Conservation (phyloP, 2,329 filamentous ascomycete species). For the Didymella lethalis region DNA sequence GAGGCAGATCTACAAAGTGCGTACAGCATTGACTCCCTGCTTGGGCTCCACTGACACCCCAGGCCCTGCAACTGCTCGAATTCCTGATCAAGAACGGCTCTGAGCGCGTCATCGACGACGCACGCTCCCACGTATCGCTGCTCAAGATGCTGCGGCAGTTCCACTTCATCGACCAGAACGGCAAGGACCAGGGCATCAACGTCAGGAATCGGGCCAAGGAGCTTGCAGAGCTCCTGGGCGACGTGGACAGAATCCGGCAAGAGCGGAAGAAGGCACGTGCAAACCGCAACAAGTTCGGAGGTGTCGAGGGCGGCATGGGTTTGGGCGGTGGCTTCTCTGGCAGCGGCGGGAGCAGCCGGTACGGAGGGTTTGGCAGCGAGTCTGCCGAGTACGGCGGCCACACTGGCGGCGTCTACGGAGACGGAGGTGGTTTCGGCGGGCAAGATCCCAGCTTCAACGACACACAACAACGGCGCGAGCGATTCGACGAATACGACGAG, state of each 20-base stretch:
- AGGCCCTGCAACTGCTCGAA: conserved; percentile 89
- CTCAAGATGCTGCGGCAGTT: conserved; percentile 99
- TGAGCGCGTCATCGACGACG: conserved; percentile 96
- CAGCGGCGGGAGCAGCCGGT: conserved; percentile 64
- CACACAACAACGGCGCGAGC: conserved; percentile 68
- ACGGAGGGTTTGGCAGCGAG: conserved; percentile 86
- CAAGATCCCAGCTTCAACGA: conserved; percentile 72
- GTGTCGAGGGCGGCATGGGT: conserved; percentile 82
- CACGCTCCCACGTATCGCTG: conserved; percentile 90
- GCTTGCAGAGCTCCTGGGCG: conserved; percentile 88
- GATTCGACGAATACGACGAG: conserved; percentile 97
- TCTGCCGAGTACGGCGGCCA: conserved; percentile 68
- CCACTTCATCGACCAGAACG: conserved; percentile 94
- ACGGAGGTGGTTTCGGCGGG: conserved; percentile 91
- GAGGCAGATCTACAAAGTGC: conserved; percentile 97
- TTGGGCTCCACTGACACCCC: conserved; percentile 26
- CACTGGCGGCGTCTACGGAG: conserved; percentile 84
- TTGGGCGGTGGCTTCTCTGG: conserved; percentile 63
- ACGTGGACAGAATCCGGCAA: conserved; percentile 82
- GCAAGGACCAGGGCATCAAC: conserved; percentile 98
- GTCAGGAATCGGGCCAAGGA: conserved; percentile 97
- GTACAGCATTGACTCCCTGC: neutral
- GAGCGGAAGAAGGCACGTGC: conserved; percentile 86
- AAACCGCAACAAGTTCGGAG: conserved; percentile 94
- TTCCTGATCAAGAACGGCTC: conserved; percentile 98